Evolutionary conservation across 352 stramenopile genomes (phyloP).

Genomic region (Phytophthora megakarya): DNA sequence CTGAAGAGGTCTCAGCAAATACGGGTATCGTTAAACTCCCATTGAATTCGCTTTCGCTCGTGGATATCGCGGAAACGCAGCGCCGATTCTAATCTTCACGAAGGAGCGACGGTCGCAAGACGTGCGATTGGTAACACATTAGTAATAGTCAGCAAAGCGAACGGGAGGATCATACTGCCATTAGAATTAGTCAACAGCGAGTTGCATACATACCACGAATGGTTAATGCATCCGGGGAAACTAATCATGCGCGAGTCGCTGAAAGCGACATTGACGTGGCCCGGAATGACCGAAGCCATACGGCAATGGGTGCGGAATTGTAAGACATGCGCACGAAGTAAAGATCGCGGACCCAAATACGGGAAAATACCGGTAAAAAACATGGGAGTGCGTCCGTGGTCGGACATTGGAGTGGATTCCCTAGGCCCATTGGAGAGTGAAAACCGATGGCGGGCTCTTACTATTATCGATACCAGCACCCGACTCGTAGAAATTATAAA

Average conservation of each 20-base stretch:
- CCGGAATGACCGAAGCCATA: neutral
- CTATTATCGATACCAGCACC: conserved; percentile 5
- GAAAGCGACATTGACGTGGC: neutral
- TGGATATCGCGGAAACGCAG: conserved; percentile 15
- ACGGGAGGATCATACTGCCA: neutral
- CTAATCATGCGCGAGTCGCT: neutral
- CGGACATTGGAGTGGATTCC: conserved; percentile 5
- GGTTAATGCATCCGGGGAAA: conserved; percentile 8
- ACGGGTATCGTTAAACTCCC: no score
- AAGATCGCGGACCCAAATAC: neutral
- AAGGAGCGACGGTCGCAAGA: neutral
- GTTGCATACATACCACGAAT: conserved; percentile 2
- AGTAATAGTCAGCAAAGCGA: conserved; percentile 5
- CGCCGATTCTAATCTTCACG: neutral
- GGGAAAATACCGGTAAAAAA: conserved; percentile 2
- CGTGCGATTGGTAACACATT: no score
- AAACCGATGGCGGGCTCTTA: neutral
- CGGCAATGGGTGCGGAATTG: neutral
- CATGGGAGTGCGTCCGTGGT: neutral
- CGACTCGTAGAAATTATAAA: neutral
- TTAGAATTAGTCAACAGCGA: neutral
- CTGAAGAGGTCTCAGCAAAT: no score
- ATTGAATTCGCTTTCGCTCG: conserved; percentile 9
- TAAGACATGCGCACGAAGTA: neutral
- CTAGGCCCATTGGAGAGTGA: neutral